These are phyloP conservation scores for Claviceps humidiphila DNA, from an alignment of 2,329 filamentous ascomycete species.

Conservation along the genomic window DNA sequence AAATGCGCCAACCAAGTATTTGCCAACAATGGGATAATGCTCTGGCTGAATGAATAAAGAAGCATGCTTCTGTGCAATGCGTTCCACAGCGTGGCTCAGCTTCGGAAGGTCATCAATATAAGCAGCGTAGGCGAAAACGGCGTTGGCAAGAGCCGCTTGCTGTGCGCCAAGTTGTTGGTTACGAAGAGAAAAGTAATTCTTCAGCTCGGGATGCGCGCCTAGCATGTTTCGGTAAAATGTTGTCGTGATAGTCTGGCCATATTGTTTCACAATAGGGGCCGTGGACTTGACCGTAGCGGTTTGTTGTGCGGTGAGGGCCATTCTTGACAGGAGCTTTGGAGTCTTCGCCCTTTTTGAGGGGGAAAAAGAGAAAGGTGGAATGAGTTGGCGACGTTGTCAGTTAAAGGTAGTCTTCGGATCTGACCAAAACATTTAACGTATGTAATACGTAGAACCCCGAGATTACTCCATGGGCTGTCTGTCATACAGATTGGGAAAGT, in stretches of 20 bases:
- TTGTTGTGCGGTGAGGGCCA: conserved; percentile 49
- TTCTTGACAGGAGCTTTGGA: conserved; percentile 9
- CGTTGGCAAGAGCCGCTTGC: conserved; percentile 52
- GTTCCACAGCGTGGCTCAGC: conserved; percentile 43
- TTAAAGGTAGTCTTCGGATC: neutral
- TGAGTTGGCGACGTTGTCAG: neutral
- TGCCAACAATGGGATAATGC: conserved; percentile 59
- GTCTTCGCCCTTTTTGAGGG: too few species aligned
- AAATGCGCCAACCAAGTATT: conserved; percentile 55
- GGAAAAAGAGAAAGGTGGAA: too few species aligned
- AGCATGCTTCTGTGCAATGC: conserved; percentile 66
- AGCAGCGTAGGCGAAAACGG: conserved; percentile 59
- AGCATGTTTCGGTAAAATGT: conserved; percentile 62
- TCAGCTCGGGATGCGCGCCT: conserved; percentile 47
- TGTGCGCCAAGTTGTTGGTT: conserved; percentile 58
- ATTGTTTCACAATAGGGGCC: conserved; percentile 54
- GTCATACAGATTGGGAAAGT: neutral
- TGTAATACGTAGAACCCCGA: neutral
- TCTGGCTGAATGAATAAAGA: conserved; percentile 56
- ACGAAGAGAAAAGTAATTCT: conserved; percentile 57
- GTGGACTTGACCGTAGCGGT: conserved; percentile 63
- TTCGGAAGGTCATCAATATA: conserved; percentile 57
- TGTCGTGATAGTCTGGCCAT: conserved; percentile 57
- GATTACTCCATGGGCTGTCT: neutral
- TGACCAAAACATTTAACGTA: neutral